Evolutionary conservation across 768 basidiomycete genomes (phyloP).

Genomic region (Rubroboletus satanas): DNA sequence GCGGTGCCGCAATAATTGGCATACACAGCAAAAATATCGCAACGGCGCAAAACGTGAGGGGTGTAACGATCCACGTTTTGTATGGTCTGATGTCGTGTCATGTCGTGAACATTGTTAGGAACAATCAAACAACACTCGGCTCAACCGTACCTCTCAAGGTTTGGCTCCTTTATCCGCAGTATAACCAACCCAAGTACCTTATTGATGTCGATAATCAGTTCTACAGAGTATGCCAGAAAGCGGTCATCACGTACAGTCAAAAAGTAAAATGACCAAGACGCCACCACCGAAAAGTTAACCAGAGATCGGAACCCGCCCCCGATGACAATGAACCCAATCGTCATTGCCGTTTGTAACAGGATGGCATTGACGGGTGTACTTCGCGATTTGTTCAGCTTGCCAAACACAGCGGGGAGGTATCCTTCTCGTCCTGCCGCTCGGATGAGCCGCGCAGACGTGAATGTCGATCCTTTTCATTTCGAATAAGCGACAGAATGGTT

Average conservation of each 20-base stretch:
- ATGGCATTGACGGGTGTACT: constrained; percentile 89
- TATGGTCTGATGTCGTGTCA: constrained; percentile 63
- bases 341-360: constrained; percentile 69
- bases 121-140: background rate
- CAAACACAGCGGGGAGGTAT: constrained; percentile 82
- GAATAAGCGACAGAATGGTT: background rate
- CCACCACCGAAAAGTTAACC: constrained; percentile 86
- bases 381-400: constrained; percentile 65
- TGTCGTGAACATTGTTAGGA: background rate
- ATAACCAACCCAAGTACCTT: constrained; percentile 88
- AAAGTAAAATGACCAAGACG: constrained; percentile 85
- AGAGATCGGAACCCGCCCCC: constrained; percentile 88
- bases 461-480: constrained; percentile 51
- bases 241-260: constrained; percentile 54
- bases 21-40: constrained; percentile 65
- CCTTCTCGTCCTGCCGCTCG: constrained; percentile 86
- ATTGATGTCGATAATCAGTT: background rate
- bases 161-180: constrained; percentile 85
- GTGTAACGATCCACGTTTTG: constrained; percentile 87
- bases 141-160: constrained; percentile 62
- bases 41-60: constrained; percentile 84
- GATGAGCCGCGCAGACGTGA: constrained; percentile 79
- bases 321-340: constrained; percentile 72
- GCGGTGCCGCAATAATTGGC: constrained; percentile 91
- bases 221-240: background rate